A percentile compares a stretch with the other conserved stretches of the same genome.
These are phyloP conservation scores for Diaporthe citri DNA, from an alignment of 2,329 filamentous ascomycete species.

Conservation along the genomic window DNA sequence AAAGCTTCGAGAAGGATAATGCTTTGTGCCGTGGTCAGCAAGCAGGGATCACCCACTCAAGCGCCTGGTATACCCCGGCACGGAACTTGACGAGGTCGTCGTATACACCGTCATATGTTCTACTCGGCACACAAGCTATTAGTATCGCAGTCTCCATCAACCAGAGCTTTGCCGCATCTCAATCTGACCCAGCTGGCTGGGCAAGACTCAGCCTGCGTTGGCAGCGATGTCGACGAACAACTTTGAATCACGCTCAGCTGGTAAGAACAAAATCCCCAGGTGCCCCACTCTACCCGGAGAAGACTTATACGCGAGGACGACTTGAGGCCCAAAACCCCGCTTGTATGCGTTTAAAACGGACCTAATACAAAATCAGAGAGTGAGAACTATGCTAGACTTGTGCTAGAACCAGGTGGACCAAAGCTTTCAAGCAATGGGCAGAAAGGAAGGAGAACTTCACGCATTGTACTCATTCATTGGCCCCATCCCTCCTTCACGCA, in stretches of 20 bases:
- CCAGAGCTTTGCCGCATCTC: background rate
- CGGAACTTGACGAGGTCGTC: background rate
- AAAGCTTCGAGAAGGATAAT: slow-evolving; percentile 12
- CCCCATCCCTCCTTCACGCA: no score
- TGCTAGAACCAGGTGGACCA: background rate
- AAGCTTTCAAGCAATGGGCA: background rate
- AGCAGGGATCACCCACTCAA: slow-evolving; percentile 4
- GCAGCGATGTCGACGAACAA: background rate
- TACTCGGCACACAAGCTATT: background rate
- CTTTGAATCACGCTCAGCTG: background rate
- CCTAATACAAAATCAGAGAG: background rate
- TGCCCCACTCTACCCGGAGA: background rate
- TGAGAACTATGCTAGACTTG: background rate
- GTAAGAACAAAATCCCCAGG: no score
- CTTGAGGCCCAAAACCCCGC: background rate
- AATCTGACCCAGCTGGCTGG: background rate
- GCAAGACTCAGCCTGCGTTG: background rate
- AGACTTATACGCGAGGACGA: background rate
- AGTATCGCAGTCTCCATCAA: background rate
- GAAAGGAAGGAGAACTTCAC: background rate
- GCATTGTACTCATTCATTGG: background rate
- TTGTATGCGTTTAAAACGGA: background rate
- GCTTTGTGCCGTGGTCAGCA: background rate
- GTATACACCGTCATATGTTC: background rate
- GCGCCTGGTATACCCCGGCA: background rate